Percentiles rank a stretch among this genome's conserved stretches.
Evolutionary conservation across 495 filamentous ascomycete species (phyloP).

Genomic region (Penicillium herquei): DNA sequence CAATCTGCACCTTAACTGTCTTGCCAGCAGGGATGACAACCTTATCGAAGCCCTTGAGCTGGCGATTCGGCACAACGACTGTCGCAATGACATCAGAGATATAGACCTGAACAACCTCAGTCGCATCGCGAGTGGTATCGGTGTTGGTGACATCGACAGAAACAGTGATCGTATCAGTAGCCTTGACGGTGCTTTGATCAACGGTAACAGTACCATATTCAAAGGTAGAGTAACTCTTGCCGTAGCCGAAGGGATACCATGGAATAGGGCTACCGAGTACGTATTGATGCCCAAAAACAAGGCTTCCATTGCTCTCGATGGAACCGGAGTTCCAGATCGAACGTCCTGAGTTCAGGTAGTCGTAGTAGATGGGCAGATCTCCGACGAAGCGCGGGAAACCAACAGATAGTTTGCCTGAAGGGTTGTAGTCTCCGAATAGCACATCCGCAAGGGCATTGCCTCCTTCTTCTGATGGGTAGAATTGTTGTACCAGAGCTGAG

Average conservation of each 20-base stretch:
- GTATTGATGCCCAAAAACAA: constrained; percentile 65
- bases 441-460: constrained; percentile 56
- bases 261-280: constrained; percentile 59
- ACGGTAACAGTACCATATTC: constrained; percentile 29
- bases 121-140: constrained; percentile 49
- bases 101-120: constrained; percentile 66
- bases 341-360: constrained; percentile 67
- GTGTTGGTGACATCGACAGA: constrained; percentile 48
- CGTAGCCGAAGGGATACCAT: constrained; percentile 67
- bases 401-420: constrained; percentile 63
- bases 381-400: constrained; percentile 66
- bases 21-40: constrained; percentile 36
- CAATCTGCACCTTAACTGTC: constrained; percentile 56
- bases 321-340: constrained; percentile 46
- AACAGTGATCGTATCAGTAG: constrained; percentile 31
- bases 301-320: constrained; percentile 51
- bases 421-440: constrained; percentile 59
- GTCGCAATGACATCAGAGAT: constrained; percentile 58
- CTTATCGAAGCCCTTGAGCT: constrained; percentile 64
- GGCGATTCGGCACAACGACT: constrained; percentile 52
- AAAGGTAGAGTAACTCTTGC: constrained; percentile 66
- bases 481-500: constrained; percentile 64
- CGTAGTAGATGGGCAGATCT: constrained; percentile 66
- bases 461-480: constrained; percentile 64
- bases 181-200: constrained; percentile 18